Conservation (phyloP, 176 grass and related monocot species). For the Oryza rufipogon region DNA sequence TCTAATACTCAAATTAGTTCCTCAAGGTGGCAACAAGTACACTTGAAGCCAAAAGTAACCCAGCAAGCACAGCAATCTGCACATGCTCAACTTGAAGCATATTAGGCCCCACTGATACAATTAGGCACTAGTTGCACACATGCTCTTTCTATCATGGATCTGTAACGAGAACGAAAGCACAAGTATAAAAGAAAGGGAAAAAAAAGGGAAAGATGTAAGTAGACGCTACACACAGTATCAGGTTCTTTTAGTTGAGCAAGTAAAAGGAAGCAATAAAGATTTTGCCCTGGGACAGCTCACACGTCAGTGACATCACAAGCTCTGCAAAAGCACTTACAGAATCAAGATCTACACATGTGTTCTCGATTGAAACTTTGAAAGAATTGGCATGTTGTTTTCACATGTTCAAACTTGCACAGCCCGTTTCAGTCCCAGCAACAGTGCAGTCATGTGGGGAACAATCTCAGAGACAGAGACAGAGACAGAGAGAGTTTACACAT, state of each 20-base stretch:
- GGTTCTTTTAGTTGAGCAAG: constrained; percentile 20
- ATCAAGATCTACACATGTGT: neutral
- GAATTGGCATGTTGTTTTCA: neutral
- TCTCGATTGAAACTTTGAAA: too few relatives aligned
- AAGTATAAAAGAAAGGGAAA: neutral
- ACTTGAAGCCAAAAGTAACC: constrained; percentile 15
- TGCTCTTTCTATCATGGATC: constrained; percentile 43
- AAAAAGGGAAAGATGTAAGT: constrained; percentile 44
- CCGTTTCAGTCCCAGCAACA: neutral
- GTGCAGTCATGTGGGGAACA: neutral
- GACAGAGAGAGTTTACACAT: neutral
- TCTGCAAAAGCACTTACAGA: neutral
- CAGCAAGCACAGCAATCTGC: constrained; percentile 22
- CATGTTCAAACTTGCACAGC: neutral
- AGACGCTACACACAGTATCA: constrained; percentile 4
- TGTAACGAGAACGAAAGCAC: constrained; percentile 45
- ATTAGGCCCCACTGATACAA: constrained; percentile 28
- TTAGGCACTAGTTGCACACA: neutral
- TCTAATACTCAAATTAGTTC: neutral
- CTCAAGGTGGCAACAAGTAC: neutral
- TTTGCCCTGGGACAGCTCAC: constrained; percentile 22
- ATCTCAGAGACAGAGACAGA: neutral
- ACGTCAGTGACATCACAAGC: constrained; percentile 16
- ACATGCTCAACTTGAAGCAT: constrained; percentile 36
- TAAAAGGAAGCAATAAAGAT: neutral